These are phyloP conservation scores for Ceratocystis diversiconidia DNA, from an alignment of 2,329 filamentous ascomycete genomes.

Conservation along the genomic window DNA sequence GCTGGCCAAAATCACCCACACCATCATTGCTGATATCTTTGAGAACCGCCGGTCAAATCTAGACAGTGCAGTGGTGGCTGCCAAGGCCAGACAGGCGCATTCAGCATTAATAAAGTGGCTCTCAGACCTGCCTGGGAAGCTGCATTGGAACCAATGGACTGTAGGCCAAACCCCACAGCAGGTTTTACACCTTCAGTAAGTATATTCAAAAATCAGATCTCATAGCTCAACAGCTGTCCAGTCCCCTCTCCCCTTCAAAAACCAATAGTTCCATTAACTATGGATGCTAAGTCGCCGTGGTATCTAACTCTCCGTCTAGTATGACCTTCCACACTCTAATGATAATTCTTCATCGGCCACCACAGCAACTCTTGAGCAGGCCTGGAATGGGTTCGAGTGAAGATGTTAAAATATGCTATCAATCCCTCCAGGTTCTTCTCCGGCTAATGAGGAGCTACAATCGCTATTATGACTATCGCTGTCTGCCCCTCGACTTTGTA, in stretches of 20 bases:
- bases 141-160: slow-evolving; percentile 40
- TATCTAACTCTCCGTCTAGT: slow-evolving; percentile 7
- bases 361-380: slow-evolving; percentile 30
- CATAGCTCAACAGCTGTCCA: not conserved
- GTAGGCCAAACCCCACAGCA: slow-evolving; percentile 32
- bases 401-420: slow-evolving; percentile 37
- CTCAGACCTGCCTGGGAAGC: slow-evolving; percentile 30
- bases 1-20: slow-evolving; percentile 35
- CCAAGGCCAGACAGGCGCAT: slow-evolving; percentile 33
- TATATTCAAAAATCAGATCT: not conserved
- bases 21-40: slow-evolving; percentile 37
- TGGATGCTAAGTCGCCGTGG: too few relatives aligned
- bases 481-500: slow-evolving; percentile 34
- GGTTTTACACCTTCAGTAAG: slow-evolving; percentile 32
- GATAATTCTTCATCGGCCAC: slow-evolving; percentile 38
- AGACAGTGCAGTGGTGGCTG: slow-evolving; percentile 29
- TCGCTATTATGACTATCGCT: slow-evolving; percentile 31
- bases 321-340: slow-evolving; percentile 38
- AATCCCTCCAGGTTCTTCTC: slow-evolving; percentile 33
- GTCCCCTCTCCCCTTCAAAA: not conserved
- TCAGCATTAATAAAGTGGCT: slow-evolving; percentile 34
- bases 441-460: slow-evolving; percentile 32
- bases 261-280: too few relatives aligned
- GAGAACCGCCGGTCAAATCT: slow-evolving; percentile 33
- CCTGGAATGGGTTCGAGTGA: slow-evolving; percentile 29